A percentile compares a stretch with the other conserved stretches of the same genome.
These are phyloP conservation scores for Aureobasidium melanogenum DNA, from an alignment of 2,329 filamentous ascomycete genomes.

Conservation along the genomic window DNA sequence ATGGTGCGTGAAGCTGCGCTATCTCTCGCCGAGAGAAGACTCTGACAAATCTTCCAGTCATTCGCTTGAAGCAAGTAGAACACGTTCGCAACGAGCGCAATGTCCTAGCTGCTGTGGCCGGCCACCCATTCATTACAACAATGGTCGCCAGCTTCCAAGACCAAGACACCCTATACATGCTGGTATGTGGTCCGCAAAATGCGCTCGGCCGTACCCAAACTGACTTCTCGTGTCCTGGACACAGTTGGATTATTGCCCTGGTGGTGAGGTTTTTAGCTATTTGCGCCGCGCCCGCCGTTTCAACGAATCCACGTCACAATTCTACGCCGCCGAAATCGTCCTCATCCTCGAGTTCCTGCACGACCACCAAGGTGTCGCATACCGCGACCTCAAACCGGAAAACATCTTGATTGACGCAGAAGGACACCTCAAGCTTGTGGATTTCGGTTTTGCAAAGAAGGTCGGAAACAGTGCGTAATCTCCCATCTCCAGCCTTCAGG, in stretches of 20 bases:
- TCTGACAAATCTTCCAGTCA: conserved; percentile 41
- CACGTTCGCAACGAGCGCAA: conserved; percentile 77
- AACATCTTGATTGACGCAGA: conserved; percentile 70
- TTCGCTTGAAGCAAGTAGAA: conserved; percentile 77
- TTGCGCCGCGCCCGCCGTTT: conserved; percentile 69
- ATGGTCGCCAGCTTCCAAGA: conserved; percentile 74
- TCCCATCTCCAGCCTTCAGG: not conserved
- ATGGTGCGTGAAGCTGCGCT: conserved; percentile 29
- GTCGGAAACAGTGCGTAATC: conserved; percentile 47
- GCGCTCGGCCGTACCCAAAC: not conserved
- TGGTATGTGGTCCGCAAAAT: conserved; percentile 38
- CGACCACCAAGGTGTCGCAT: conserved; percentile 70
- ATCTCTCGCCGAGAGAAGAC: not conserved
- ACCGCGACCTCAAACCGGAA: conserved; percentile 74
- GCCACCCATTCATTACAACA: conserved; percentile 75
- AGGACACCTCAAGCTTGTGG: conserved; percentile 73
- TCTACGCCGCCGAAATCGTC: conserved; percentile 78
- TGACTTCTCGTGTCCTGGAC: not conserved
- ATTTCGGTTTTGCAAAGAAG: conserved; percentile 79
- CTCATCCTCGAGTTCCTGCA: conserved; percentile 73
- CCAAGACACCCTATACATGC: conserved; percentile 68
- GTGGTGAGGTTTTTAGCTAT: conserved; percentile 79
- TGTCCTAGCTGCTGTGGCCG: conserved; percentile 66
- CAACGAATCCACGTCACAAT: conserved; percentile 67
- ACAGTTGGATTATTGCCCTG: conserved; percentile 68